Evolutionary conservation across 257 asterid species (phyloP).

Genomic region (Cruciata laevipes): DNA sequence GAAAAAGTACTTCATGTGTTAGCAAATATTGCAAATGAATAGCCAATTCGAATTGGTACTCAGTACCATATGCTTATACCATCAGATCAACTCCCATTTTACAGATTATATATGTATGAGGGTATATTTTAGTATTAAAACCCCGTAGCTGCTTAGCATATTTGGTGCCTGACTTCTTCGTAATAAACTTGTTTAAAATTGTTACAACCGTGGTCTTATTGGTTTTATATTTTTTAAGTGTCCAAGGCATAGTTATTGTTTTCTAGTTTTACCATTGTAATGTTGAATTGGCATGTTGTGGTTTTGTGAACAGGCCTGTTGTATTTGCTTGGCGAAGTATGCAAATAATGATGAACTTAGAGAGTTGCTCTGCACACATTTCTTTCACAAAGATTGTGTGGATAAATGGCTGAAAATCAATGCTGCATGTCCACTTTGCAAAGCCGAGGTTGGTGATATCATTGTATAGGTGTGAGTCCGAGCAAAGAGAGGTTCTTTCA

Average conservation of each 20-base stretch:
- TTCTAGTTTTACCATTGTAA: neutral
- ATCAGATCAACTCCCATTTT: too few species aligned
- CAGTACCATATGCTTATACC: neutral
- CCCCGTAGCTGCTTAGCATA: neutral
- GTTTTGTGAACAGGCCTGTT: slow-evolving; percentile 57
- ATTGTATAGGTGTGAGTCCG: slow-evolving; percentile 47
- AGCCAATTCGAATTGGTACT: neutral
- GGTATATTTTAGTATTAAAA: neutral
- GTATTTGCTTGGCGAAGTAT: slow-evolving; percentile 86
- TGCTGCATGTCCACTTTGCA: slow-evolving; percentile 90
- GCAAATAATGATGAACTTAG: slow-evolving; percentile 81
- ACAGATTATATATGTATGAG: neutral
- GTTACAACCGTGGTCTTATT: neutral
- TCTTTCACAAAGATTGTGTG: slow-evolving; percentile 90
- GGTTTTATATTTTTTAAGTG: too few species aligned
- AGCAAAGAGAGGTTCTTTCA: slow-evolving; percentile 14
- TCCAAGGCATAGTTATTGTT: neutral
- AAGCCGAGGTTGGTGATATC: slow-evolving; percentile 82
- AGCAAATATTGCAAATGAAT: neutral
- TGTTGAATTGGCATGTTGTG: neutral
- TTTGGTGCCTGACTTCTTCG: neutral
- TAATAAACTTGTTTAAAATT: neutral
- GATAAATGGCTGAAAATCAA: slow-evolving; percentile 94
- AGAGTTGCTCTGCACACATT: slow-evolving; percentile 80
- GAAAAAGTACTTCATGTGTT: neutral